These are phyloP conservation scores for Calonectria pseudoreteaudii DNA, from an alignment of 2,329 filamentous ascomycete genomes.

Conservation along the genomic window DNA sequence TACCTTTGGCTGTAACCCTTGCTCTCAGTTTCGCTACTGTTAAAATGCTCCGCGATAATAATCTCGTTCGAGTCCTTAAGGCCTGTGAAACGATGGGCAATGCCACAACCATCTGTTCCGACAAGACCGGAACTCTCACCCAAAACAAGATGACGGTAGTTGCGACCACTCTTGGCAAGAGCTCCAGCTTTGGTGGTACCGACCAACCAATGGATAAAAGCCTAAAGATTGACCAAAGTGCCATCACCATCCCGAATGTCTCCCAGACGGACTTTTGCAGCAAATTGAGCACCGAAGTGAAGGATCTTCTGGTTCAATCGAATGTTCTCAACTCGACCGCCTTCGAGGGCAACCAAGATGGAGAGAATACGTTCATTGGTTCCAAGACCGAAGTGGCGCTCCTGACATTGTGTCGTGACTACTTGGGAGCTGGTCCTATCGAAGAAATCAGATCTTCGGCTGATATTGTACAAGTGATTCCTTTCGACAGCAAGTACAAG, in stretches of 20 bases:
- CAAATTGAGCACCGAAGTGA: constrained; percentile 36
- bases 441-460: constrained; percentile 59
- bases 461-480: constrained; percentile 62
- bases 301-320: constrained; percentile 74
- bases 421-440: constrained; percentile 61
- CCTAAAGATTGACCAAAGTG: constrained; percentile 34
- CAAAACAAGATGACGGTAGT: constrained; percentile 83
- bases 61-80: constrained; percentile 73
- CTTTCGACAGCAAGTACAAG: constrained; percentile 67
- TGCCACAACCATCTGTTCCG: constrained; percentile 80
- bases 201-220: constrained; percentile 36
- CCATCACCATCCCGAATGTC: constrained; percentile 42
- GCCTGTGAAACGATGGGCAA: constrained; percentile 82
- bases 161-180: constrained; percentile 71
- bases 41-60: constrained; percentile 77
- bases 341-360: constrained; percentile 63
- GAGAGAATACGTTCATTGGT: constrained; percentile 60
- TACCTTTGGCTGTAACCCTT: constrained; percentile 75
- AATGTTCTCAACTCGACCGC: constrained; percentile 69
- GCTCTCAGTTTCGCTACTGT: constrained; percentile 77
- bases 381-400: constrained; percentile 70
- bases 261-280: constrained; percentile 43
- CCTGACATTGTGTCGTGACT: constrained; percentile 61
- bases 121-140: constrained; percentile 58
- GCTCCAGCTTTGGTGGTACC: constrained; percentile 46